A percentile compares a stretch with the other conserved stretches of the same genome.
Evolutionary conservation across 192 early-diverging fungal species (phyloP).

Genomic region (Coemansia umbellata): DNA sequence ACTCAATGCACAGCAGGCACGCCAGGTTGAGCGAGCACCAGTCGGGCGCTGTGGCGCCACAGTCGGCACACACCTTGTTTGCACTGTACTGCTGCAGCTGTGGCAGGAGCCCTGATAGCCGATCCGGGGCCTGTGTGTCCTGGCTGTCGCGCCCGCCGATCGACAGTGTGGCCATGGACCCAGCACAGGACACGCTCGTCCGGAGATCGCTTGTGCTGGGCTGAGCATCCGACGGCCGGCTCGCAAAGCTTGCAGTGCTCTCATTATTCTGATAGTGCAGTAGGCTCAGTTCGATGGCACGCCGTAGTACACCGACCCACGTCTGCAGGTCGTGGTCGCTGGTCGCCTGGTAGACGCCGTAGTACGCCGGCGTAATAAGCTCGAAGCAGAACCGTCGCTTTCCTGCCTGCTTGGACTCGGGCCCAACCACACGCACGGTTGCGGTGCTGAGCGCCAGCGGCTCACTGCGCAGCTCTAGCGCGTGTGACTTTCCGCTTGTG

Average conservation of each 20-base stretch:
- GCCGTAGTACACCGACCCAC: constrained; percentile 63
- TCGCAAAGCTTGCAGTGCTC: not conserved
- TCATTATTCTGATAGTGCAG: constrained; percentile 7
- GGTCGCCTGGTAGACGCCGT: constrained; percentile 71
- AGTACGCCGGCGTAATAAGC: constrained; percentile 70
- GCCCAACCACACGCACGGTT: constrained; percentile 31
- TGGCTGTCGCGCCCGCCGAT: constrained; percentile 4
- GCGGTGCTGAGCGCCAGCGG: constrained; percentile 25
- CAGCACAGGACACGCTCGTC: constrained; percentile 13
- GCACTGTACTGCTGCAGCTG: constrained; percentile 18
- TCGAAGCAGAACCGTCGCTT: constrained; percentile 73
- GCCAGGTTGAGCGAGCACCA: constrained; percentile 88
- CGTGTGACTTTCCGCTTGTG: constrained; percentile 1
- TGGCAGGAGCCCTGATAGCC: constrained; percentile 11
- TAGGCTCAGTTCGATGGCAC: constrained; percentile 45
- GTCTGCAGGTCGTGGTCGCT: constrained; percentile 59
- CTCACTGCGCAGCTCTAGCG: constrained; percentile 9
- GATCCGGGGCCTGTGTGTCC: not conserved
- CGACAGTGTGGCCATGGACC: not conserved
- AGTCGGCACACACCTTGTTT: constrained; percentile 56
- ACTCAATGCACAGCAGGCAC: constrained; percentile 80
- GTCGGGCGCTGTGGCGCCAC: constrained; percentile 60
- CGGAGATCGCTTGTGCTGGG: not conserved
- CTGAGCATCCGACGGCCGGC: not conserved
- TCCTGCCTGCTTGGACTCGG: constrained; percentile 30